phyloP scores from a whole-genome alignment of 2,329 filamentous ascomycete genomes.

The Aspergillus sp. region DNA sequence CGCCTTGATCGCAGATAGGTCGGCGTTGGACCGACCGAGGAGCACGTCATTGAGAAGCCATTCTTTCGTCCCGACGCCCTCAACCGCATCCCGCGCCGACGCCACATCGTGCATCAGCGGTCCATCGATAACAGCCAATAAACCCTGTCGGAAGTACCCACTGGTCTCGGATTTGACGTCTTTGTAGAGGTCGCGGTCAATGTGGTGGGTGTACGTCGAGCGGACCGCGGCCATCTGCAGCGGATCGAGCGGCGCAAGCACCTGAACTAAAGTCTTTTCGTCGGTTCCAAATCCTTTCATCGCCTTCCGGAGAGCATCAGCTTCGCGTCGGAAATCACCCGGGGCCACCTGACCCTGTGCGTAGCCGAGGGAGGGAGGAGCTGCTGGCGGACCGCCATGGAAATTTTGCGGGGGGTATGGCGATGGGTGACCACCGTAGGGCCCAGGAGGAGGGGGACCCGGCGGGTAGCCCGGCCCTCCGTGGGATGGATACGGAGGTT shows the following conservation, averaged over 20 bases:
- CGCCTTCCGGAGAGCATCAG: conserved; percentile 70
- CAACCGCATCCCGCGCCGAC: conserved; percentile 68
- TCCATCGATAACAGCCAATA: conserved; percentile 74
- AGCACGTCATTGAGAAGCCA: conserved; percentile 81
- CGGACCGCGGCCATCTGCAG: conserved; percentile 71
- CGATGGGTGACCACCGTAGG: conserved; percentile 32
- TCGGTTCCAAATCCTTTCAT: conserved; percentile 96
- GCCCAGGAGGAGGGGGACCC: conserved; percentile 19
- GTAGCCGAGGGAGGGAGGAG: conserved; percentile 73
- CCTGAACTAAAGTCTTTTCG: conserved; percentile 70
- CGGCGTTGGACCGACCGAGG: conserved; percentile 79
- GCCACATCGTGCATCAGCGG: conserved; percentile 76
- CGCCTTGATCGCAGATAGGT: conserved; percentile 80
- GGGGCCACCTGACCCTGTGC: conserved; percentile 67
- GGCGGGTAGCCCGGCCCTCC: conserved; percentile 20
- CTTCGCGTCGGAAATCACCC: conserved; percentile 65
- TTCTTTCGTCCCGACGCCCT: conserved; percentile 84
- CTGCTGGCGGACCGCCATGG: conserved; percentile 25
- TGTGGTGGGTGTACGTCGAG: conserved; percentile 64
- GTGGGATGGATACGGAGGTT: conserved; percentile 23
- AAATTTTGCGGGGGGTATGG: conserved; percentile 32
- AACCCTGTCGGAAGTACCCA: conserved; percentile 69
- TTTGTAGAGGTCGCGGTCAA: conserved; percentile 65
- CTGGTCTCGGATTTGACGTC: conserved; percentile 78
- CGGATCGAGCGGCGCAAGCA: conserved; percentile 72